Base-by-base conservation (phyloP, 2,329 filamentous ascomycete genomes). In the Teratosphaeria pseudoeucalypti region DNA sequence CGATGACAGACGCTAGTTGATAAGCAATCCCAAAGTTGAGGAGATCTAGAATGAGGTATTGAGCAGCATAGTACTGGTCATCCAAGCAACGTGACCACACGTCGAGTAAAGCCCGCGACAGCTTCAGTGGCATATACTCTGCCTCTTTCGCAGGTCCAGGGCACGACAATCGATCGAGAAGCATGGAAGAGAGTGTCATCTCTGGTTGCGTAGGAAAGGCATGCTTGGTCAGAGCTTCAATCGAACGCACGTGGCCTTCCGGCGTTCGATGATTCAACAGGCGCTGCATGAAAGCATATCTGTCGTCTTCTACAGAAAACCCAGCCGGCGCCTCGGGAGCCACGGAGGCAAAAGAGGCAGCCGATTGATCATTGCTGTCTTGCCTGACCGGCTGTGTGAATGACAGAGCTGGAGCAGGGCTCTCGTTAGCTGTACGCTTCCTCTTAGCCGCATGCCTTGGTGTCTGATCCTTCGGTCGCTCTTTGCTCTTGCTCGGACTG, bases 1-100 rank as follows among this genome's bases (percentile, higher is more conserved):
- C 80, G 2, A 83, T 83, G 12, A 86, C 80, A 6, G 78, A 76
- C 2, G 79, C 76, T 0, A 84, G 81, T 67, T 89, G 82, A 3
- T 84, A 76, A 54, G 84, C 80, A 4, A 91, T 74, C 0, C 85
- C 81, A 62, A 87, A 86, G 12, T 81, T 78, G 12, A 90, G 69
- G 37, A 89, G 76, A 26, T 86, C 81, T 26, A 88, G 76, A 3
- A 92, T 75, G 43, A 89, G 78, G 62, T 81, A 82, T 49, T 91
- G 78, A 0, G 88, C 86, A 11, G 77, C 76, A 67, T 85, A 83
- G 72, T 83, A 77, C 64, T 78, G 77, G 65, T 92, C 87, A 11
- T 81, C 76, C 6, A 86, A 74, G 68, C 88, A 91, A 23, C 79
- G 80, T 16, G 79, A 78, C 88, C 89, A 92, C 14, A 92, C 72